These are phyloP conservation scores for Desmodesmus armatus DNA, from an alignment of 139 green algal species.

Conservation along the genomic window DNA sequence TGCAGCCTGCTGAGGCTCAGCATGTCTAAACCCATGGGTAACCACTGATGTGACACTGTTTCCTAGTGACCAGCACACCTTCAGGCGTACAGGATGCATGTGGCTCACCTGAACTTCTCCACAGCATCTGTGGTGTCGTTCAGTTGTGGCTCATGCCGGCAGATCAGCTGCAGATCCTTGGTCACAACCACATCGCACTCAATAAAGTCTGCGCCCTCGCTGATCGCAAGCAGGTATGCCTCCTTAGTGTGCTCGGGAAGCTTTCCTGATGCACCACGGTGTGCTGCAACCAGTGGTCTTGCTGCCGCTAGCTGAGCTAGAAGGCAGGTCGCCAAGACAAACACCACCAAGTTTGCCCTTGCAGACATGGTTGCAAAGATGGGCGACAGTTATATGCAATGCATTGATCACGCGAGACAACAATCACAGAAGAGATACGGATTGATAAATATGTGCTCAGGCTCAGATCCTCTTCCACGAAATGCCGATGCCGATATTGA, in stretches of 20 bases:
- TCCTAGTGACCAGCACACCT: background rate
- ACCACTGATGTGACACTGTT: background rate
- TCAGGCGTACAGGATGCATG: background rate
- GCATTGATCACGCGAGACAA: no score
- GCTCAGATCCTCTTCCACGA: no score
- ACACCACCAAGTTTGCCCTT: no score
- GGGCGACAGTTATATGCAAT: no score
- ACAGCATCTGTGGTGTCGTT: background rate
- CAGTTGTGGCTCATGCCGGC: constrained; percentile 48
- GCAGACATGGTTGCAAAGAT: no score
- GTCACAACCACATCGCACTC: constrained; percentile 50
- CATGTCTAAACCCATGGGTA: background rate
- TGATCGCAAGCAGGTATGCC: background rate
- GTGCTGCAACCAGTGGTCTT: background rate
- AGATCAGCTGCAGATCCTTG: constrained; percentile 45
- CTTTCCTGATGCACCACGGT: constrained; percentile 1
- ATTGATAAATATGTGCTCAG: no score
- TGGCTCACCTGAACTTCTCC: background rate
- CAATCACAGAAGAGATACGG: no score
- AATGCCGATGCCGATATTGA: no score
- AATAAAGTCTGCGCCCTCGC: constrained; percentile 11
- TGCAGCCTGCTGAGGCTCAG: background rate
- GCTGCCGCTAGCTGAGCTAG: no score
- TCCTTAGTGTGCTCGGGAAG: constrained; percentile 6
- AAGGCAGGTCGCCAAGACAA: no score